Percentiles rank a stretch among this genome's conserved stretches.
These are phyloP conservation scores for Coccinonectria pachysandricola DNA, from an alignment of 2,329 filamentous ascomycete species.

Conservation along the genomic window DNA sequence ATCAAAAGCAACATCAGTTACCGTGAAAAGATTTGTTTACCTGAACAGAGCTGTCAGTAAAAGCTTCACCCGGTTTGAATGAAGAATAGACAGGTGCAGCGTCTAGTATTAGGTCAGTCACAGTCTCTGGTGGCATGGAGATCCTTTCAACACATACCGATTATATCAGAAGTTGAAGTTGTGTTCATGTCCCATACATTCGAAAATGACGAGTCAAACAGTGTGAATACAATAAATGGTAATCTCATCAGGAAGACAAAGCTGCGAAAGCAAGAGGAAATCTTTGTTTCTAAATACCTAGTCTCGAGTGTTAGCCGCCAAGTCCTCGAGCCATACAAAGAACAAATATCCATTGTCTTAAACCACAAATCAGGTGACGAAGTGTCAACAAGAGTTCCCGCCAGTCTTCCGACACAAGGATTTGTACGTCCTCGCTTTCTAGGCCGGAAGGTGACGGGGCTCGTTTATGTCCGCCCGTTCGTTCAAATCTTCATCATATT, in stretches of 20 bases:
- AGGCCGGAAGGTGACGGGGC: slow-evolving; percentile 35
- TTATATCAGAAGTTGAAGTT: slow-evolving; percentile 43
- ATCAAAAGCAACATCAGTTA: not conserved
- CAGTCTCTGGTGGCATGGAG: too few species aligned
- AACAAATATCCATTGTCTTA: slow-evolving; percentile 19
- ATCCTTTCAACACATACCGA: slow-evolving; percentile 28
- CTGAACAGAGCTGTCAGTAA: too few species aligned
- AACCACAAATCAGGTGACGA: slow-evolving; percentile 53
- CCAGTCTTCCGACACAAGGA: slow-evolving; percentile 41
- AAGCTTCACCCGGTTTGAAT: too few species aligned
- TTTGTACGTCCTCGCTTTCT: slow-evolving; percentile 53
- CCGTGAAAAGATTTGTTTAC: slow-evolving; percentile 1
- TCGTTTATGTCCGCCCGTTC: slow-evolving; percentile 61
- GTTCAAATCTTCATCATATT: slow-evolving; percentile 56
- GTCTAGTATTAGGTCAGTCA: slow-evolving; percentile 8
- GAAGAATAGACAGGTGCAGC: slow-evolving; percentile 1
- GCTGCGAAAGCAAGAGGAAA: slow-evolving; percentile 8
- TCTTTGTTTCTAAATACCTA: slow-evolving; percentile 25
- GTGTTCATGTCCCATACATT: slow-evolving; percentile 41
- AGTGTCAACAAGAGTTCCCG: slow-evolving; percentile 52
- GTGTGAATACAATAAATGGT: slow-evolving; percentile 43
- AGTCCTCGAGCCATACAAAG: slow-evolving; percentile 13
- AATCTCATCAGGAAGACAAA: slow-evolving; percentile 36
- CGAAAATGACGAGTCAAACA: slow-evolving; percentile 40
- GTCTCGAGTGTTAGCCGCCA: slow-evolving; percentile 22